Evolutionary conservation across 495 filamentous ascomycete genomes (phyloP).

Genomic region (Bombardia bombarda): DNA sequence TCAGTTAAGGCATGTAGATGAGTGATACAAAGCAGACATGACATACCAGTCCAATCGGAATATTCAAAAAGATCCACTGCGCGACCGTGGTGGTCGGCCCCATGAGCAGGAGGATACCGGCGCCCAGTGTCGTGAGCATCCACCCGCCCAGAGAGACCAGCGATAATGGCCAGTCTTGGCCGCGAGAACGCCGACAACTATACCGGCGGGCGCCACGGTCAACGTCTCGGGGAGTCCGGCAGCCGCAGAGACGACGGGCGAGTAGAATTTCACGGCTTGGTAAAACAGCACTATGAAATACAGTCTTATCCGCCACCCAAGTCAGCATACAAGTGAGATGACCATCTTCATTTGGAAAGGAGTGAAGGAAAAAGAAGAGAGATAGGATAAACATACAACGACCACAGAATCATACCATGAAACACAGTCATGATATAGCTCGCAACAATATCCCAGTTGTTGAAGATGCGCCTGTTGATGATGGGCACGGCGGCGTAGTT

Average conservation of each 20-base stretch:
- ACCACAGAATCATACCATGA: slow-evolving; percentile 42
- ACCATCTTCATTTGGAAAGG: no score
- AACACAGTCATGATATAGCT: slow-evolving; percentile 35
- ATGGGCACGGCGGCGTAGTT: slow-evolving; percentile 35
- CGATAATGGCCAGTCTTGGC: slow-evolving; percentile 34
- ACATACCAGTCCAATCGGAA: slow-evolving; percentile 34
- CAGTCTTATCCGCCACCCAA: slow-evolving; percentile 14
- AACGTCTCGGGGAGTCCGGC: slow-evolving; percentile 52
- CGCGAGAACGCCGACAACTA: slow-evolving; percentile 26
- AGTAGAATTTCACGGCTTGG: slow-evolving; percentile 49
- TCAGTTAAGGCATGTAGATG: not conserved
- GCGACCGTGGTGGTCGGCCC: slow-evolving; percentile 31
- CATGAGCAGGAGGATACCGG: slow-evolving; percentile 42
- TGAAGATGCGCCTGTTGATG: slow-evolving; percentile 32
- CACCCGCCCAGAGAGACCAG: slow-evolving; percentile 49
- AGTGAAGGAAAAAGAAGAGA: no score
- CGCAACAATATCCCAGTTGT: slow-evolving; percentile 28
- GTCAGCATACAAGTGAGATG: not conserved
- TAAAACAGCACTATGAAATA: slow-evolving; percentile 60
- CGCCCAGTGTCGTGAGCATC: slow-evolving; percentile 33
- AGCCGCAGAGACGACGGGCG: slow-evolving; percentile 48
- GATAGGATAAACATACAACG: no score
- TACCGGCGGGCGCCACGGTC: slow-evolving; percentile 22
- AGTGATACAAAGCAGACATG: not conserved
- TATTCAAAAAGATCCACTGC: slow-evolving; percentile 44